A percentile compares a stretch with the other conserved stretches of the same genome.
Conservation (phyloP, 371 early-diverging fungal genomes). For the Saksenaea vasiformis region DNA sequence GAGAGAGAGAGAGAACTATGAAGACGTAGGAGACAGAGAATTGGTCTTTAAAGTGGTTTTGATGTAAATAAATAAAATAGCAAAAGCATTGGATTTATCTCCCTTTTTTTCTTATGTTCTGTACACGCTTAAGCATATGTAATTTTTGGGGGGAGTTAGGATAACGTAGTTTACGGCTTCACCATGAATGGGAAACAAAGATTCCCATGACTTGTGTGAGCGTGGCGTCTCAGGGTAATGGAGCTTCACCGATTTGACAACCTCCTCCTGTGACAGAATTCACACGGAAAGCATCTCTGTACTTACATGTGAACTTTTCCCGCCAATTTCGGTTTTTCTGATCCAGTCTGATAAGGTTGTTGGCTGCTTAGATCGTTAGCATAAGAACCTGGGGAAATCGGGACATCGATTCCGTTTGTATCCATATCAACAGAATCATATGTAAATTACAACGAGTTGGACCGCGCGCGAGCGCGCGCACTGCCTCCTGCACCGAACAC, state of each 20-base stretch:
- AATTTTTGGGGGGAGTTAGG: not conserved
- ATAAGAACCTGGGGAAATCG: not conserved
- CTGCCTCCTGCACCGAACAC: not conserved
- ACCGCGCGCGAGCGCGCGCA: constrained; percentile 1
- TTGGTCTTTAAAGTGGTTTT: no score
- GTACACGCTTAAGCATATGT: no score
- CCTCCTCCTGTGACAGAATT: constrained; percentile 6
- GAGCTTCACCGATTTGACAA: constrained; percentile 1
- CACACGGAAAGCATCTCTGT: not conserved
- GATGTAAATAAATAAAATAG: constrained; percentile 3
- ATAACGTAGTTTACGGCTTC: not conserved
- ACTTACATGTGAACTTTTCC: constrained; percentile 6
- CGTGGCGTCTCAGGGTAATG: constrained; percentile 1
- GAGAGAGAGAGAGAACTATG: not conserved
- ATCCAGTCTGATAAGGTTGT: constrained; percentile 2
- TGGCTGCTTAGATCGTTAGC: not conserved
- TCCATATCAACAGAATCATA: constrained; percentile 1
- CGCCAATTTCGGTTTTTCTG: constrained; percentile 5
- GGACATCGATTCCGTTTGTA: not conserved
- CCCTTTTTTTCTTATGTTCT: not conserved
- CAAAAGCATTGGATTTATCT: not conserved
- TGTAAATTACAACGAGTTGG: constrained; percentile 3
- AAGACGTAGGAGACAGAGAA: not conserved
- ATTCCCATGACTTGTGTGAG: not conserved
- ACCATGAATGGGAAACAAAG: not conserved